Conservation (phyloP, 108 stramenopile species). For the Epithemia pelagica region DNA sequence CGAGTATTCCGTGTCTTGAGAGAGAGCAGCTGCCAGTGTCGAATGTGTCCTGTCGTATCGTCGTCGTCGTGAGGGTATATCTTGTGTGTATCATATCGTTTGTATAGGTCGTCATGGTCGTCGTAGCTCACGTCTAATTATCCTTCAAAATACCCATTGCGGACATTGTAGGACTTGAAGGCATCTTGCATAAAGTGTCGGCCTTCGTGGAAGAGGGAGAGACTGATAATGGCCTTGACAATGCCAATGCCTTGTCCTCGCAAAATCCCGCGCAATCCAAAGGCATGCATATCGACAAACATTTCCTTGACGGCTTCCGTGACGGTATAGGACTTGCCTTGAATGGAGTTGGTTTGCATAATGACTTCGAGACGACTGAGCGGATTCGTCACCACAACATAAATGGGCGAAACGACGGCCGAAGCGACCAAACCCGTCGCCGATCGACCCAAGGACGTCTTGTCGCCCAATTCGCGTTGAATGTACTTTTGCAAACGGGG, state of each 20-base stretch:
- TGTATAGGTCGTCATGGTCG: too few species aligned
- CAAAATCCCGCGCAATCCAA: slow-evolving; percentile 86
- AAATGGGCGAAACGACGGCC: slow-evolving; percentile 81
- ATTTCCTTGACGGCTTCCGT: slow-evolving; percentile 78
- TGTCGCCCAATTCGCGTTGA: slow-evolving; percentile 73
- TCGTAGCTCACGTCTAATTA: too few species aligned
- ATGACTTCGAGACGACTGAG: slow-evolving; percentile 86
- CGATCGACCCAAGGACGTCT: slow-evolving; percentile 44
- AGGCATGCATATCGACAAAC: slow-evolving; percentile 60
- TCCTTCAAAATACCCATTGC: slow-evolving; percentile 56
- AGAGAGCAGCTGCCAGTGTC: too few species aligned
- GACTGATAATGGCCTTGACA: slow-evolving; percentile 78
- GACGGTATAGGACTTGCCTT: slow-evolving; percentile 78
- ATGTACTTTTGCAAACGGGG: slow-evolving; percentile 88
- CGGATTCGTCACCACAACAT: slow-evolving; percentile 88
- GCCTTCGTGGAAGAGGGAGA: slow-evolving; percentile 89
- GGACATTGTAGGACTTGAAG: slow-evolving; percentile 78
- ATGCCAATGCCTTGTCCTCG: slow-evolving; percentile 92
- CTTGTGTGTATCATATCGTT: too few species aligned
- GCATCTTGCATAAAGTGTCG: slow-evolving; percentile 79
- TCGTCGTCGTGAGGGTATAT: too few species aligned
- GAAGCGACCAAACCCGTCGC: slow-evolving; percentile 76
- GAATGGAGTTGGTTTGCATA: slow-evolving; percentile 87
- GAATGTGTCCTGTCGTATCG: too few species aligned
- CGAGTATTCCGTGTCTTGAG: too few species aligned